Percentiles rank a stretch among this genome's conserved stretches.
phyloP scores from a whole-genome alignment of 1,284 basidiomycete genomes.

The Tremellales sp. region DNA sequence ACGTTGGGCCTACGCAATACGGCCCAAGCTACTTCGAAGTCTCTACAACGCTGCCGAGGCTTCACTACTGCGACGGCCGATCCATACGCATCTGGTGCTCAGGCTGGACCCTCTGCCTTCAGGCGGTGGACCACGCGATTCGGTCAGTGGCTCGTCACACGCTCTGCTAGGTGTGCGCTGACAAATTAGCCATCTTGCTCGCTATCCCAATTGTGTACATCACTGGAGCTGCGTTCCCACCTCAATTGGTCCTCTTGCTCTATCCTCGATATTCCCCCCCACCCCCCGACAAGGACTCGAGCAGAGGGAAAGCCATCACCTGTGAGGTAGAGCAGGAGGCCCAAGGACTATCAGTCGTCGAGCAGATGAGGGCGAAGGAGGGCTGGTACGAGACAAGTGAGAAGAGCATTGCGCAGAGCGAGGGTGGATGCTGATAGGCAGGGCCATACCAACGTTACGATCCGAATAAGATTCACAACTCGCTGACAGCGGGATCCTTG shows the following conservation, averaged over 20 bases:
- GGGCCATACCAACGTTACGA: constrained; percentile 66
- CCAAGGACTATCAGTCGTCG: constrained; percentile 62
- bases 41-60: too few relatives aligned
- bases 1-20: too few relatives aligned
- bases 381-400: constrained; percentile 49
- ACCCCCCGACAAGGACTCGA: constrained; percentile 59
- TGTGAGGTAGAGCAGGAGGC: constrained; percentile 64
- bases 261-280: constrained; percentile 69
- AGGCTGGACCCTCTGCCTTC: too few relatives aligned
- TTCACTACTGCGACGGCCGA: not conserved
- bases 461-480: constrained; percentile 67
- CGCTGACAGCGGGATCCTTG: constrained; percentile 76
- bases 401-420: constrained; percentile 12
- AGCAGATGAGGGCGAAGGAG: constrained; percentile 49
- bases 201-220: constrained; percentile 41
- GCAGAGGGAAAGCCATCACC: constrained; percentile 60
- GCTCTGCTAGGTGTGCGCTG: not conserved
- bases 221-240: constrained; percentile 62
- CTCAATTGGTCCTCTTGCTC: constrained; percentile 58
- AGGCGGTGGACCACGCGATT: not conserved
- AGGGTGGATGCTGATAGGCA: constrained; percentile 38
- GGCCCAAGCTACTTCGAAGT: too few relatives aligned
- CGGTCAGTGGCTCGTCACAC: too few relatives aligned
- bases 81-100: not conserved
- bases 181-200: constrained; percentile 28